Evolutionary conservation across 2,329 filamentous ascomycete species (phyloP), one percentile per base, ranked within the genome.

Genomic region (Colletotrichum sp.): DNA sequence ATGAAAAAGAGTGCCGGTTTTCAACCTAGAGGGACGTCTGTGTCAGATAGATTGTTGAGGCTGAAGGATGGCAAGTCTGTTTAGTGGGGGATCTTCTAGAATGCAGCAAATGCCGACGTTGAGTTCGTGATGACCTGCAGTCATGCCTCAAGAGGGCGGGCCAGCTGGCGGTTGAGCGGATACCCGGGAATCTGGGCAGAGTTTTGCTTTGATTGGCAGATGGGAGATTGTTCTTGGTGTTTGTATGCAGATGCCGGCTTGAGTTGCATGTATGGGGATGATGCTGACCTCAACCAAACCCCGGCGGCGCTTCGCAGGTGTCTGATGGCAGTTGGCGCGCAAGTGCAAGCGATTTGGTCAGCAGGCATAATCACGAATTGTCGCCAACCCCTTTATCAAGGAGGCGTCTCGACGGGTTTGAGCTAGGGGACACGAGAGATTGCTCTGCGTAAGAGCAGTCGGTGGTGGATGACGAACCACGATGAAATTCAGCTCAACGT

Each of bases 11-110:
- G 39, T 34, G 29, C 55, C 13, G 65, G 22, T 13, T 12, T 32
- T 64, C 15, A 44, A 36, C n/a, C 9, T 49, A 44, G 11, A 25
- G 16, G 25, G 8, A 29, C 49, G 19, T 52, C 25, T 61, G 69
- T 71, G n/a, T 72, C 69, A 57, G 63, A 49, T 65, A 57, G 44
- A 64, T 44, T 71, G 64, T 49, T 69, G 70, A 72, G 63, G 63
- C 63, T 67, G 16, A 62, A 52, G 16, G 36, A 66, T 27, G 30
- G 44, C 32, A 11, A 76, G 70, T 62, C 34, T 72, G 55, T 68
- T 67, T 57, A 72, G 72, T 68, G 69, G 72, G 68, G 62, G 62
- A 68, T 63, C 55, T 72, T 68, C 69, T 44, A 59, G 59, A 59
- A 70, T 15, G 13, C 36, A 27, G 15, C 19, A 62, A 55, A 57